Percentiles rank a stretch among this genome's conserved stretches.
Conservation (phyloP, 2,329 filamentous ascomycete genomes). For the Ilyonectria mors-panacis region DNA sequence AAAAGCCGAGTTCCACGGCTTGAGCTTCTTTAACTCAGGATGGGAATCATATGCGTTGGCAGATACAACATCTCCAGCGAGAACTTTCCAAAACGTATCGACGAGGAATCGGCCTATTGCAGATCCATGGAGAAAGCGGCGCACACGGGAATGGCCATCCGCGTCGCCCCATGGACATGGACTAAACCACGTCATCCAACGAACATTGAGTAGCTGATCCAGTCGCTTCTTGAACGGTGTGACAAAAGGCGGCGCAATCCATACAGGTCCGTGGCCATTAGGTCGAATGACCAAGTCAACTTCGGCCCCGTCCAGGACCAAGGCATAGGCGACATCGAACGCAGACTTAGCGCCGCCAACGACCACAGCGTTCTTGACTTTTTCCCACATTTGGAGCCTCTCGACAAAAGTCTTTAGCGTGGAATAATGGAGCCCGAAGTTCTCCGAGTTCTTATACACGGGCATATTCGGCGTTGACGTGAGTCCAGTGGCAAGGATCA, state of each 20-base stretch:
- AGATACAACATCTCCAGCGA: constrained; percentile 62
- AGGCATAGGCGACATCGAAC: constrained; percentile 70
- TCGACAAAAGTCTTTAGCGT: constrained; percentile 59
- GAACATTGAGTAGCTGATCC: constrained; percentile 67
- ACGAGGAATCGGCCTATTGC: constrained; percentile 64
- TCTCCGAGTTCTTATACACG: constrained; percentile 53
- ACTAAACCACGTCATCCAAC: constrained; percentile 75
- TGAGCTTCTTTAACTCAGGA: constrained; percentile 56
- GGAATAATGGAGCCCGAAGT: constrained; percentile 59
- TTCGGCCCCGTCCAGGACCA: constrained; percentile 61
- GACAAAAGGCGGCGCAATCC: constrained; percentile 69
- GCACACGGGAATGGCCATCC: constrained; percentile 65
- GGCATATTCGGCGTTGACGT: constrained; percentile 62
- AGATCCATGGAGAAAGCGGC: constrained; percentile 66
- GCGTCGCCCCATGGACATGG: constrained; percentile 75
- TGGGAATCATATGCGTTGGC: constrained; percentile 63
- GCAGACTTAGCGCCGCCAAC: constrained; percentile 72
- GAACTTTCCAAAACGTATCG: constrained; percentile 63
- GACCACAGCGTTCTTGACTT: constrained; percentile 59
- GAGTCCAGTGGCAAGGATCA: constrained; percentile 67
- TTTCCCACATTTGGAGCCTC: constrained; percentile 51
- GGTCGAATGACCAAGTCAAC: constrained; percentile 68
- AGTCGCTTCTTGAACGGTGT: constrained; percentile 73
- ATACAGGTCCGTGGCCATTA: constrained; percentile 68
- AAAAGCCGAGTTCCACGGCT: constrained; percentile 58